Evolutionary conservation across 176 grass and related monocot species (phyloP).

Genomic region (Tillandsia fasciculata): DNA sequence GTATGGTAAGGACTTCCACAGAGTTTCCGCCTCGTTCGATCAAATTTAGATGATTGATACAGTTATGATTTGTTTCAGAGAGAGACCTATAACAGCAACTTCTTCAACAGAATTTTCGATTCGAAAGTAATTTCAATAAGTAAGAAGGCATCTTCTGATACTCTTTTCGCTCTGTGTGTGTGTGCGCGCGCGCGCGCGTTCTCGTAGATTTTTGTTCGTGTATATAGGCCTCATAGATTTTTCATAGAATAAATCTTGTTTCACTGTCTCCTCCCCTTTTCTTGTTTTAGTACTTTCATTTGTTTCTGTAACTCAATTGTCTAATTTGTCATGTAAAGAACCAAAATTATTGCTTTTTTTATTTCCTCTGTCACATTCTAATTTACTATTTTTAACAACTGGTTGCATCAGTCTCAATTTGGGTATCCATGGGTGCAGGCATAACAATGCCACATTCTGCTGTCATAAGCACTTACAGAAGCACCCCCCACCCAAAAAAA

Average conservation of each 20-base stretch:
- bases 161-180: not conserved
- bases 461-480: not conserved
- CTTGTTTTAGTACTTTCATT: not conserved
- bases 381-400: not conserved
- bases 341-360: slow-evolving; percentile 1
- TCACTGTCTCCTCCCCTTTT: not conserved
- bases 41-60: slow-evolving; percentile 8
- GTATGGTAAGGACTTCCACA: slow-evolving; percentile 13
- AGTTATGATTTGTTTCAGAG: not conserved
- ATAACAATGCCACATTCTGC: not conserved
- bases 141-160: slow-evolving; percentile 3
- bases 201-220: not conserved
- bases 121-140: not conserved
- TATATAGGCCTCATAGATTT: slow-evolving; percentile 8
- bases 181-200: too few species aligned
- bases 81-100: not conserved
- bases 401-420: slow-evolving; percentile 1
- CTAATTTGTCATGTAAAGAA: not conserved
- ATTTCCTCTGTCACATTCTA: not conserved
- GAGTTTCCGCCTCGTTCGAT: slow-evolving; percentile 4
- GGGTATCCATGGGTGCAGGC: not conserved
- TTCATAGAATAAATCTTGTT: slow-evolving; percentile 9
- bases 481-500: too few species aligned
- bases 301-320: slow-evolving; percentile 1
- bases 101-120: slow-evolving; percentile 1